Evolutionary conservation across 2,329 filamentous ascomycete species (phyloP).

Genomic region (Fusarium keratoplasticum): DNA sequence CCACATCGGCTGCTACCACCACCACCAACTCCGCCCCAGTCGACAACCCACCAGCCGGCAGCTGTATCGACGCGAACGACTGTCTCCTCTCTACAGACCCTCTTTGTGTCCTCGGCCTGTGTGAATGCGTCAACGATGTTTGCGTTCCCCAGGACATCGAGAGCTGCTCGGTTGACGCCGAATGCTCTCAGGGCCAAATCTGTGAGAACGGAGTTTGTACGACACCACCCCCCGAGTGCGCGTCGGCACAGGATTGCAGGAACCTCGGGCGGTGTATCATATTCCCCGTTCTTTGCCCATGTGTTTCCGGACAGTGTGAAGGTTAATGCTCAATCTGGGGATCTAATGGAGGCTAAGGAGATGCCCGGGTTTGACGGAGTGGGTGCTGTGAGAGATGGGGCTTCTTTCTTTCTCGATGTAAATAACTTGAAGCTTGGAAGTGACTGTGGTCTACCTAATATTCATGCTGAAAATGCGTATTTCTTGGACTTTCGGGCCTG

Average conservation of each 20-base stretch:
- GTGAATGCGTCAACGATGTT: conserved; percentile 14
- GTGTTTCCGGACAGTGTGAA: not conserved
- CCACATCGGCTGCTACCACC: not conserved
- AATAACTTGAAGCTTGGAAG: not conserved
- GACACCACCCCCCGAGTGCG: not conserved
- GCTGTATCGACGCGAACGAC: conserved; percentile 13
- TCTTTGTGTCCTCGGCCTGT: conserved; percentile 26
- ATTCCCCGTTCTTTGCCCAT: not conserved
- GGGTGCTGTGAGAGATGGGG: not conserved
- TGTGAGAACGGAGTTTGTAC: conserved; percentile 31
- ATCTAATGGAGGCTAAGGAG: not conserved
- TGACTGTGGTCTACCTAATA: not conserved
- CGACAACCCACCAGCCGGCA: not conserved
- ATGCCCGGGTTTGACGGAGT: not conserved
- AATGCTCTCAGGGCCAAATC: conserved; percentile 3
- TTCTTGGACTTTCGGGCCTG: not conserved
- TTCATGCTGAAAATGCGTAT: not conserved
- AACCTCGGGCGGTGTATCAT: not conserved
- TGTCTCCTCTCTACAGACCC: conserved; percentile 13
- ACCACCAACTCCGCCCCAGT: not conserved
- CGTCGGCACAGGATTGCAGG: not conserved
- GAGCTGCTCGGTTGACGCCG: not conserved
- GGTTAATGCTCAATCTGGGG: not conserved
- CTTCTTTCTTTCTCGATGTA: not conserved
- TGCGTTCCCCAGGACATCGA: not conserved